phyloP scores from a whole-genome alignment of 495 filamentous ascomycete species.

The Evernia prunastri region DNA sequence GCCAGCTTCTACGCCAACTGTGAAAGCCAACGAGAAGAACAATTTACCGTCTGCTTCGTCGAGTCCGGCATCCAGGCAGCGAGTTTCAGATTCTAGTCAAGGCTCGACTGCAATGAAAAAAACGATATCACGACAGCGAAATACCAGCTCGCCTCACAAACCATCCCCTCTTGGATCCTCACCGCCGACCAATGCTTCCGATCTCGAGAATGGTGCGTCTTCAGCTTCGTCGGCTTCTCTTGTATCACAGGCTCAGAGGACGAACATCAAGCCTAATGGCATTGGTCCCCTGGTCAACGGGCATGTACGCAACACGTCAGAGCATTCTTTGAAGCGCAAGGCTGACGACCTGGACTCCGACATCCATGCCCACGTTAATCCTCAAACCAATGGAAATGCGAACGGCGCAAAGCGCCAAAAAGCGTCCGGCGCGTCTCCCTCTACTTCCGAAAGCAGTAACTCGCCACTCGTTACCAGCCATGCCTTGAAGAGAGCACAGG shows the following conservation, averaged over 20 bases:
- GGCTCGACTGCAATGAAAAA: conserved; percentile 20
- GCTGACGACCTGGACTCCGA: conserved; percentile 35
- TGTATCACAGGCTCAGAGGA: conserved; percentile 14
- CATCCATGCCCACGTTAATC: conserved; percentile 23
- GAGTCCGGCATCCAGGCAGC: conserved; percentile 17
- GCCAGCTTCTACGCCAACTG: conserved; percentile 19
- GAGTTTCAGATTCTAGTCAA: conserved; percentile 19
- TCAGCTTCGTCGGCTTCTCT: conserved; percentile 30
- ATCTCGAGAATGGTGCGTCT: conserved; percentile 44
- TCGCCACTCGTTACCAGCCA: conserved; percentile 39
- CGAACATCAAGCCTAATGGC: conserved; percentile 2
- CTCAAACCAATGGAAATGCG: conserved; percentile 33
- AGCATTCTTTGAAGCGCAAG: conserved; percentile 44
- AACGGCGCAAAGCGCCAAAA: conserved; percentile 41
- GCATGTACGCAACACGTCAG: conserved; percentile 21
- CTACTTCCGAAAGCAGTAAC: conserved; percentile 42
- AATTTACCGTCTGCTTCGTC: conserved; percentile 33
- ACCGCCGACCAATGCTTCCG: conserved; percentile 69
- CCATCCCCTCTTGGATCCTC: conserved; percentile 69
- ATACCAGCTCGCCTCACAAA: conserved; percentile 55
- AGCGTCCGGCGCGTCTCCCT: conserved; percentile 36
- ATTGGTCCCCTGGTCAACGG: neutral
- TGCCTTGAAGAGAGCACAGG: conserved; percentile 49
- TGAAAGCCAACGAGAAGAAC: conserved; percentile 35
- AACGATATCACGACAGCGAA: conserved; percentile 30